Percentiles rank a stretch among this genome's conserved stretches.
These are phyloP conservation scores for Lactarius quietus DNA, from an alignment of 768 basidiomycete genomes.

Conservation along the genomic window DNA sequence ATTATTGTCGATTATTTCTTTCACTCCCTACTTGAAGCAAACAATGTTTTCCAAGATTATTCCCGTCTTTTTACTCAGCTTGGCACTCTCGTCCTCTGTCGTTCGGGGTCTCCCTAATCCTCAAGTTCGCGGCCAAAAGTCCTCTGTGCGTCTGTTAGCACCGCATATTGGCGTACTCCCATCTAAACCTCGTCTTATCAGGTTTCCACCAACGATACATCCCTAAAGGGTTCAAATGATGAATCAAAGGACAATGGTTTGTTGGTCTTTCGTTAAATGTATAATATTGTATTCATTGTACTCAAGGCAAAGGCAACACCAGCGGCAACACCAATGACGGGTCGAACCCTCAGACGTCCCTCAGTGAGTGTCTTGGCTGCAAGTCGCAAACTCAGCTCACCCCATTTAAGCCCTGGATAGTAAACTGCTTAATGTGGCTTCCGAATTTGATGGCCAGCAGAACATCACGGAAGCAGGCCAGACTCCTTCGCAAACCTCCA, in stretches of 20 bases:
- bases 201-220: background rate
- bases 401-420: conserved; percentile 39
- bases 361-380: conserved; percentile 29
- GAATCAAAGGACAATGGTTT: background rate
- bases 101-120: conserved; percentile 28
- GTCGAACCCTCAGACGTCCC: conserved; percentile 22
- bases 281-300: background rate
- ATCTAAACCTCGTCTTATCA: background rate
- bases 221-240: background rate
- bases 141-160: background rate
- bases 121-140: conserved; percentile 26
- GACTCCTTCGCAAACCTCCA: conserved; percentile 48
- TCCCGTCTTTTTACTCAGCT: background rate
- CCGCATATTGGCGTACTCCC: background rate
- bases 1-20: background rate
- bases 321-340: background rate
- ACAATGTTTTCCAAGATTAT: conserved; percentile 3
- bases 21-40: background rate
- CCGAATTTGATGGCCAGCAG: conserved; percentile 49
- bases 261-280: background rate
- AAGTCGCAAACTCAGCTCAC: background rate
- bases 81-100: conserved; percentile 2
- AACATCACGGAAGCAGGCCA: conserved; percentile 37
- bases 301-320: conserved; percentile 26
- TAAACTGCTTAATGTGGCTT: conserved; percentile 42